phyloP scores from a whole-genome alignment of 345 rosid genomes.

The Psidium guajava region DNA sequence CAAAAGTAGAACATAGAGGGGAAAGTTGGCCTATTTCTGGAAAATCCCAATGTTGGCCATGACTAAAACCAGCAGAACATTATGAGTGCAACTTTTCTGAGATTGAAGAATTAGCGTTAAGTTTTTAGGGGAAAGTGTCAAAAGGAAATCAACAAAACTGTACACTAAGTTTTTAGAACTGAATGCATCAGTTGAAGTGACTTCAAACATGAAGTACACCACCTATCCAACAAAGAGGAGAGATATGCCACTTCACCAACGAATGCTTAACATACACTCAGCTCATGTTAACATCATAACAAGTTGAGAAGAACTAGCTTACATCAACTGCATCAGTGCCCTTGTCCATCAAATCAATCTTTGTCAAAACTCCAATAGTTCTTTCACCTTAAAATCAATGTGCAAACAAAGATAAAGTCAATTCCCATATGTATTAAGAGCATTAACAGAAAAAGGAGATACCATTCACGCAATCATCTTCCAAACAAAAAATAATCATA shows the following conservation, averaged over 20 bases:
- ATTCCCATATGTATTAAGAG: not conserved
- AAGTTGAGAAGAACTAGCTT: constrained; percentile 17
- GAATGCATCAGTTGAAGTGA: not conserved
- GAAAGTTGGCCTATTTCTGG: not conserved
- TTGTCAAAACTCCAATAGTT: constrained; percentile 83
- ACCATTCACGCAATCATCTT: not conserved
- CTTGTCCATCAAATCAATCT: constrained; percentile 93
- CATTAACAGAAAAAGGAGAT: not conserved
- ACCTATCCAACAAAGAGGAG: not conserved
- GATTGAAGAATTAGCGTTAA: not conserved
- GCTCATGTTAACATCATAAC: not conserved
- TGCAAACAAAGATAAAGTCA: constrained; percentile 4
- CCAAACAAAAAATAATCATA: not conserved
- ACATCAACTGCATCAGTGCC: constrained; percentile 95
- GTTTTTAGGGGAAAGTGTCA: not conserved
- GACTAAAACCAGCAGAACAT: not conserved
- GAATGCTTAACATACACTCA: not conserved
- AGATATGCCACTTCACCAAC: not conserved
- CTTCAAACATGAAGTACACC: not conserved
- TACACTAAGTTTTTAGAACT: not conserved
- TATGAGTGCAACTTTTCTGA: not conserved
- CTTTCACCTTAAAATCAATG: constrained; percentile 55
- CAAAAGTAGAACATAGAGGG: not conserved
- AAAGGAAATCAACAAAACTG: not conserved
- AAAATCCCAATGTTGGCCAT: not conserved